phyloP scores from a whole-genome alignment of 805 yeast species.

The Ascoidea asiatica region DNA sequence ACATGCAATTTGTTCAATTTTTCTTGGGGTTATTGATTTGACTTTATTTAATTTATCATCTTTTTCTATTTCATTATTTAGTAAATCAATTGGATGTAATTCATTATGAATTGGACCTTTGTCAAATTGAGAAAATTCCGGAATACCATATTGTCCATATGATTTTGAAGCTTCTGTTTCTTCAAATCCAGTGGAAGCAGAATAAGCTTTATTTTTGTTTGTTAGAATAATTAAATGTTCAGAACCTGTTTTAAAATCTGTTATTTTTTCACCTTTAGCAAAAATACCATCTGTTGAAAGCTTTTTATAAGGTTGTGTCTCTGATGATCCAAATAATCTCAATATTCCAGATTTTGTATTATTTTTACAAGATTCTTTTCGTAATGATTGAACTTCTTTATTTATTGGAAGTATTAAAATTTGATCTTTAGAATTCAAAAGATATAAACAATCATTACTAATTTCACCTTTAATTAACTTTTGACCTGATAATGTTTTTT shows the following conservation, averaged over 20 bases:
- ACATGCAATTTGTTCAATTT: conserved; percentile 47
- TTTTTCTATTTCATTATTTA: conserved; percentile 30
- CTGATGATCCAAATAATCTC: neutral
- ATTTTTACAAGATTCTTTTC: conserved; percentile 13
- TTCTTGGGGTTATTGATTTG: conserved; percentile 19
- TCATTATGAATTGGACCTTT: conserved; percentile 33
- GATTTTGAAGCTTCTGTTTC: conserved; percentile 25
- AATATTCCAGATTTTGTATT: neutral
- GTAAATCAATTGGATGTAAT: conserved; percentile 40
- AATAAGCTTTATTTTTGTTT: conserved; percentile 43
- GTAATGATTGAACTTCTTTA: conserved; percentile 14
- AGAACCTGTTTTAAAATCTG: conserved; percentile 46
- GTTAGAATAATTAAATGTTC: conserved; percentile 58
- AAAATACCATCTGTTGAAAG: conserved; percentile 2
- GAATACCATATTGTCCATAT: conserved; percentile 77
- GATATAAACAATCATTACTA: conserved; percentile 43
- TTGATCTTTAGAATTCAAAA: conserved; percentile 23
- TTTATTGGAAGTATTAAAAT: conserved; percentile 20
- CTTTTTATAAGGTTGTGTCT: conserved; percentile 6
- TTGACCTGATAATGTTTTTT: conserved; percentile 31
- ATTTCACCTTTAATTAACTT: conserved; percentile 28
- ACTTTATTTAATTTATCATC: conserved; percentile 5
- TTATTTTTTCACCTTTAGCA: conserved; percentile 33
- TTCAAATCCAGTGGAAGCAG: conserved; percentile 43
- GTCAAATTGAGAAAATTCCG: conserved; percentile 54